Conservation (phyloP, 2,329 filamentous ascomycete species). For the Fusarium abutilonis region DNA sequence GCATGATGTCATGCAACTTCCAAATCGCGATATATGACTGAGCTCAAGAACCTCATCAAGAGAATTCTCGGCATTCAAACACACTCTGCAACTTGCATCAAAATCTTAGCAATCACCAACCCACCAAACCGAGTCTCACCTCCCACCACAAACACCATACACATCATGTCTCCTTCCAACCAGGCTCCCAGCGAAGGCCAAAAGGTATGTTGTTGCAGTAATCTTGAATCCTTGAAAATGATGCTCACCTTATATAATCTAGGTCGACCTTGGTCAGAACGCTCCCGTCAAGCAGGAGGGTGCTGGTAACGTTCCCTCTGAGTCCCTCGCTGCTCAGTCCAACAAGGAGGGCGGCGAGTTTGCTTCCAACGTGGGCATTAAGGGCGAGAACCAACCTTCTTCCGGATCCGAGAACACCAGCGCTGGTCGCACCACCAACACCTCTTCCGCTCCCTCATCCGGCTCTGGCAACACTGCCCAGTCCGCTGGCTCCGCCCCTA, state of each 20-base stretch:
- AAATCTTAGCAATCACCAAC: not conserved
- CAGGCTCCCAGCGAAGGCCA: conserved; percentile 33
- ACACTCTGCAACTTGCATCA: not conserved
- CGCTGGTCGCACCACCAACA: conserved; percentile 8
- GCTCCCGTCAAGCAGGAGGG: conserved; percentile 66
- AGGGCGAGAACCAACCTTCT: conserved; percentile 35
- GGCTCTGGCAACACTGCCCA: conserved; percentile 13
- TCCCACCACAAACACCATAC: not conserved
- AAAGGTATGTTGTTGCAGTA: conserved; percentile 34
- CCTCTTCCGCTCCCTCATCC: conserved; percentile 7
- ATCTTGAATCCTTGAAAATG: not conserved
- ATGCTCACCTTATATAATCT: conserved; percentile 24
- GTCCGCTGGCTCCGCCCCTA: conserved; percentile 49
- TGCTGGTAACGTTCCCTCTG: conserved; percentile 70
- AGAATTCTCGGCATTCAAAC: not conserved
- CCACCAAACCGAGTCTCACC: not conserved
- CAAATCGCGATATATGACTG: conserved; percentile 25
- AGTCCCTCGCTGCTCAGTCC: conserved; percentile 82
- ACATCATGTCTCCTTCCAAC: conserved; percentile 33
- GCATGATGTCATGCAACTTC: conserved; percentile 36
- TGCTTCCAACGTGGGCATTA: conserved; percentile 64
- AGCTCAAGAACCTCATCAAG: conserved; percentile 7
- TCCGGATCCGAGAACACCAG: conserved; percentile 15
- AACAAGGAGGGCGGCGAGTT: conserved; percentile 68
- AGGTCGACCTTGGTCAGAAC: conserved; percentile 60